Base-by-base conservation (phyloP, 176 grass and related monocot genomes). In the Calamus simplicifolius region DNA sequence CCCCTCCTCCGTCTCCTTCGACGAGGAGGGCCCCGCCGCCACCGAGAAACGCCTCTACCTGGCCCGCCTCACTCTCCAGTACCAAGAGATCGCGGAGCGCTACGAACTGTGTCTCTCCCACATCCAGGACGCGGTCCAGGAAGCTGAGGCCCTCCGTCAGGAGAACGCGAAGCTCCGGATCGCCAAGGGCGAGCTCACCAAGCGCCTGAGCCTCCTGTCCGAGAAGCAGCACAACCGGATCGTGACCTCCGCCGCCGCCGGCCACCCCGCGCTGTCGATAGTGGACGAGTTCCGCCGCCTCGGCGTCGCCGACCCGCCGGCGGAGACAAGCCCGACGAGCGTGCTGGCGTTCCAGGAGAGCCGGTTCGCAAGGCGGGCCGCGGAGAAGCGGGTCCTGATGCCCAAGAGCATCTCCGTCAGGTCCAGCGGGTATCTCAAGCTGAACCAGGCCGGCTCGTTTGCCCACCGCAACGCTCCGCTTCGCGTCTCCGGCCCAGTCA, bases 361-460 rank as follows among this genome's bases (percentile, higher is more conserved):
- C 35, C 35, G 35, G 8, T 43, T 43, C 35, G 35, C 35, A 12
- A 43, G 29, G 31, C 31, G 67, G 48, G 27, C 61, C 17, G 63
- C 79, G 3, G 66, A 92, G 75, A 88, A 84, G 73, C 69, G 58
- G 16, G 49, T 81, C 15, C 64, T 79, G 27, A 67, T 83, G 27
- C 85, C 85, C 2, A 98, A 98, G 75, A 98, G 88, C 80, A 98
- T 93, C 57, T 93, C 88, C 13, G 83, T 93, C 56, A 79, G 88
- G 17, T 93, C 94, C 18, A 93, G 66, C 25, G 81, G 82, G 19
- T 93, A 86, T 67, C 84, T 98, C 28, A 93, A 86, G 78, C 54
- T 82, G 55, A 85, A 88, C 51, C 71, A 73, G 55, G 49, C 60
- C 4, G 56, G 59, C 27, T 51, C 73, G 52, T 48, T 50, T 29